phyloP scores from a whole-genome alignment of 345 rosid genomes.

The Ceriops decandra region DNA sequence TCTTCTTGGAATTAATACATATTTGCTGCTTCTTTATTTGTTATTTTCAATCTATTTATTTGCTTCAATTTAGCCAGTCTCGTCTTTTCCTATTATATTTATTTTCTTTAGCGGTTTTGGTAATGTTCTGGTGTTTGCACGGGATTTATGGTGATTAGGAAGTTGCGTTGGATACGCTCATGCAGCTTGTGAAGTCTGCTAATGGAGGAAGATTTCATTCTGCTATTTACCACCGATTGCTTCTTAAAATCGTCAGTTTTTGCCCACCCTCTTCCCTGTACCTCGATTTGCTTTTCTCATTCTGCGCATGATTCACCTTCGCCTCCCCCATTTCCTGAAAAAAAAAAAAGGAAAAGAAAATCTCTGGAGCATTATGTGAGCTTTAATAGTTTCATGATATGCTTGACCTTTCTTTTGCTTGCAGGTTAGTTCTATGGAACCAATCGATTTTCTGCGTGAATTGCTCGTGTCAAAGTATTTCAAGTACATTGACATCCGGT shows the following conservation, averaged over 20 bases:
- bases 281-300: background rate
- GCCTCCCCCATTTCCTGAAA: background rate
- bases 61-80: too few relatives aligned
- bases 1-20: background rate
- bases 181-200: constrained; percentile 75
- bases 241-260: constrained; percentile 58
- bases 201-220: constrained; percentile 68
- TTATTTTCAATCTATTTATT: too few relatives aligned
- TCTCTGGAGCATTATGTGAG: too few relatives aligned
- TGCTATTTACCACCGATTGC: constrained; percentile 61
- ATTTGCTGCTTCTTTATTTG: background rate
- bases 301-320: background rate
- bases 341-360: too few relatives aligned
- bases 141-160: constrained; percentile 39
- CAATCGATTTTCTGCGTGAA: constrained; percentile 42
- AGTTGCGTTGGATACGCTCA: constrained; percentile 65
- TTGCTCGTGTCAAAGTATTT: constrained; percentile 66
- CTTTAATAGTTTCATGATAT: background rate
- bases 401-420: constrained; percentile 1
- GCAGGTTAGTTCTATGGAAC: constrained; percentile 50
- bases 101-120: background rate
- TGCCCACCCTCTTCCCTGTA: background rate
- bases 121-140: background rate
- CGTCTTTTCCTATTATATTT: background rate
- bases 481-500: constrained; percentile 75